Percentiles rank a stretch among this genome's conserved stretches.
Conservation (phyloP, 768 basidiomycete genomes). For the Aureoboletus auriporus region DNA sequence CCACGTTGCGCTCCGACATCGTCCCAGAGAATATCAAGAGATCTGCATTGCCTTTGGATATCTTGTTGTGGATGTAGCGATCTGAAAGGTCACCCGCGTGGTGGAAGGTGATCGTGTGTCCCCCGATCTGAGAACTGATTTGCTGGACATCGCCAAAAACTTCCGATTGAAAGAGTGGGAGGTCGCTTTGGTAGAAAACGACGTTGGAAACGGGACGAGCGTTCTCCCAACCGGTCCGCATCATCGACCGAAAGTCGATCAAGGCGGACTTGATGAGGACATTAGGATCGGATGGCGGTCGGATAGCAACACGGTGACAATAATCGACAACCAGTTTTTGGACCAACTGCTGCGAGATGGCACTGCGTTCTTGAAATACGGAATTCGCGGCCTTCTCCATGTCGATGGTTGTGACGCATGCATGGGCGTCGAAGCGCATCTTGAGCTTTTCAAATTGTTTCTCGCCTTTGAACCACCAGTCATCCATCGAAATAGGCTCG, state of each 20-base stretch:
- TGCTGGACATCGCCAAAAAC: constrained; percentile 17
- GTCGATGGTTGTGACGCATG: constrained; percentile 38
- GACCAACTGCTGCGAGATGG: constrained; percentile 19
- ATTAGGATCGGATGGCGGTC: constrained; percentile 17
- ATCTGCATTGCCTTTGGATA: constrained; percentile 22
- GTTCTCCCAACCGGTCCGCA: constrained; percentile 24
- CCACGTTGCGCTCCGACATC: constrained; percentile 6
- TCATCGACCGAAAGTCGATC: constrained; percentile 23
- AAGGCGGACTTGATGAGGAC: constrained; percentile 25
- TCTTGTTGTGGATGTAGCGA: constrained; percentile 13
- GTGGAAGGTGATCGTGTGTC: constrained; percentile 22
- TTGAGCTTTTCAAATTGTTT: constrained; percentile 26
- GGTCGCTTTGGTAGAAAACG: constrained; percentile 17
- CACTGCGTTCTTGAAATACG: constrained; percentile 16
- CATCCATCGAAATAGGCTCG: constrained; percentile 28
- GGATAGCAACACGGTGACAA: constrained; percentile 13
- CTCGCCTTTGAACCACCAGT: constrained; percentile 38
- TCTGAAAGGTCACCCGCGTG: constrained; percentile 13
- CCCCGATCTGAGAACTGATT: constrained; percentile 19
- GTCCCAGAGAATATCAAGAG: constrained; percentile 21
- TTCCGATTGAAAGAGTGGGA: constrained; percentile 6
- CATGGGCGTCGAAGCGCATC: constrained; percentile 38
- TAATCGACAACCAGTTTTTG: constrained; percentile 19
- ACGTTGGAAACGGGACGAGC: constrained; percentile 13
- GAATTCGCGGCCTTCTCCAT: constrained; percentile 10